Evolutionary conservation across 805 yeast species (phyloP), one percentile per base, ranked within the genome.

Genomic region (Kuraishia borneana): DNA sequence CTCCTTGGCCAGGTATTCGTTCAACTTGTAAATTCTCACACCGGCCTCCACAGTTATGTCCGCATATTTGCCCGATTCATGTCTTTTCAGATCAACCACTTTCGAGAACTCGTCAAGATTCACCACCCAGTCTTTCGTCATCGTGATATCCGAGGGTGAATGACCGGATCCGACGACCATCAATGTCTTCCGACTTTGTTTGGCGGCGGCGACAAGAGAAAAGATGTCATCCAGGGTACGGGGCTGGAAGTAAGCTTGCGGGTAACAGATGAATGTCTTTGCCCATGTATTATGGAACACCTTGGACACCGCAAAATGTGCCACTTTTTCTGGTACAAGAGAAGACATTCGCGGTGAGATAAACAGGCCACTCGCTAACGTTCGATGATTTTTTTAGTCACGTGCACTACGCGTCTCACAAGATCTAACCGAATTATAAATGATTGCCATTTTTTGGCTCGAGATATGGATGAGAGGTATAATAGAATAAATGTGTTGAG

Each of bases 21-120:
- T 85, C 50, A 89, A 58, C 51, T 83, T 80, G 49, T 64, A 77
- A 9, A 89, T 60, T 40, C 96, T 65, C 36, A 83, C 67, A 20
- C 98, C 98, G 0, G 96, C 95, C 54, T 89, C 94, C n/a, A 87
- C 95, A 0, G 92, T 81, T 35, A 89, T 76, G 56, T 89, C 97
- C 6, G 94, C 82, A 53, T 64, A 89, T 40, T 74, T 66, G 7
- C 77, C 76, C n/a, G 75, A 70, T 17, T 51, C 56, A 36, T 72
- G 64, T 26, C 65, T 68, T 26, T 63, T 53, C 10, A 51, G 36
- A 6, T 49, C 54, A 18, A 78, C 44, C 14, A 85, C 73, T n/a
- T 54, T 47, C 51, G 74, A 71, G 52, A 82, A 69, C 37, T 73
- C 73, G 56, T 89, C 97, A 47, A 89, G 65, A 51, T 83, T 88